A percentile compares a stretch with the other conserved stretches of the same genome.
These are phyloP conservation scores for Phyllosticta citriasiana DNA, from an alignment of 2,329 filamentous ascomycete genomes.

Conservation along the genomic window DNA sequence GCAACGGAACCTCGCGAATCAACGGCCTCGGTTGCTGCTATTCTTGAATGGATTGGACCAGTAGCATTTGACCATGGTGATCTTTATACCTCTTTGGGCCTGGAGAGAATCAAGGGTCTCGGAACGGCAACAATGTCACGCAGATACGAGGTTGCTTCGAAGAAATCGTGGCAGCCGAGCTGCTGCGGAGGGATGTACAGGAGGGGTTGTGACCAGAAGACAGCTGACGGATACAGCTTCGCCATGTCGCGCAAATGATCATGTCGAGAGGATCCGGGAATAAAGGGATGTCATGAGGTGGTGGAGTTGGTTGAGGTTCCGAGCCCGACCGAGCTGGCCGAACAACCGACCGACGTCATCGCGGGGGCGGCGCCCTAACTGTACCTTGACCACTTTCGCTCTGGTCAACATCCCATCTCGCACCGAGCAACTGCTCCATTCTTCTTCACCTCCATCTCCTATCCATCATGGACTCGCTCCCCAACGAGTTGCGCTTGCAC, in stretches of 20 bases:
- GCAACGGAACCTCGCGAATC: neutral
- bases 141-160: neutral
- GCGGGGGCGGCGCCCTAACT: neutral
- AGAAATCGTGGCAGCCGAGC: neutral
- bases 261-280: neutral
- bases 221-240: neutral
- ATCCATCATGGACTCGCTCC: slow-evolving; percentile 20
- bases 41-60: neutral
- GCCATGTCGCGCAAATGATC: neutral
- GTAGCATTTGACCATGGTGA: neutral
- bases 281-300: neutral
- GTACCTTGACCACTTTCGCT: neutral
- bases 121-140: neutral
- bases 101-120: neutral
- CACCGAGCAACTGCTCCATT: neutral
- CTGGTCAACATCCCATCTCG: slow-evolving; percentile 1
- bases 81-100: neutral
- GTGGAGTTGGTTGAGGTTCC: neutral
- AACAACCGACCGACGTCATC: neutral
- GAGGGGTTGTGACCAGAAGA: neutral
- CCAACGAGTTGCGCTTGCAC: slow-evolving; percentile 27
- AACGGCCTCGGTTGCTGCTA: neutral
- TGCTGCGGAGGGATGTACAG: neutral
- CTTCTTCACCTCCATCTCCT: neutral
- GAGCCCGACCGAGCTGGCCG: neutral